Conservation (phyloP, 306 rosid species). For the Medicago truncatula region MtrunA17r5.0-ANR NC_053049.1:28646501-28647000, state of each 20-base stretch:
- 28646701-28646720: constrained; percentile 80
- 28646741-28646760: constrained; percentile 75
- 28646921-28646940: constrained; percentile 71
- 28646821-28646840: constrained; percentile 76
- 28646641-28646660: constrained; percentile 86
- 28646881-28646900: constrained; percentile 95
- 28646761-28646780: constrained; percentile 85
- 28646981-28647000: background rate
- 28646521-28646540: constrained; percentile 82
- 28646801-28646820: constrained; percentile 79
- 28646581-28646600: constrained; percentile 69
- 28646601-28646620: constrained; percentile 85
- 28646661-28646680: constrained; percentile 83
- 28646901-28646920: constrained; percentile 93
- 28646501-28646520: constrained; percentile 87
- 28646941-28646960: background rate
- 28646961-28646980: background rate
- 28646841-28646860: constrained; percentile 72
- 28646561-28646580: constrained; percentile 79
- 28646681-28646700: constrained; percentile 89
- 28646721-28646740: constrained; percentile 86
- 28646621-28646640: constrained; percentile 75
- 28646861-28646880: constrained; percentile 72
- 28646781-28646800: constrained; percentile 69
- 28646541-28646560: constrained; percentile 74